Evolutionary conservation across 148 eudicot species (phyloP), one percentile per base, ranked within the genome.

Genomic region (Dysphania ambrosioides): DNA sequence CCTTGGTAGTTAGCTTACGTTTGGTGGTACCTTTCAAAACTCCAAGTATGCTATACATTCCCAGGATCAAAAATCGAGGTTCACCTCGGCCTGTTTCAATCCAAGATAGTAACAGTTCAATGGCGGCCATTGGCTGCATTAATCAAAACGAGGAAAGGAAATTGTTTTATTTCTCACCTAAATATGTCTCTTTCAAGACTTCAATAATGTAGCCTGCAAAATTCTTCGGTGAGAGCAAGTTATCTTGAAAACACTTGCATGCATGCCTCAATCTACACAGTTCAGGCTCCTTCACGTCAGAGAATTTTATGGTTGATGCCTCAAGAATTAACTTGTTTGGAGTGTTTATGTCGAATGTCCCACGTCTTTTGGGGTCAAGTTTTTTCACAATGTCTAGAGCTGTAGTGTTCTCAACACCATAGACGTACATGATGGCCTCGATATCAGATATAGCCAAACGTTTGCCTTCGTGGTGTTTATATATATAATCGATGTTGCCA

Each of bases 41-140:
- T 23, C 66, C 66, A 1, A 72, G 13, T 56, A 72, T 72, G 75
- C 75, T 61, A 38, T 36, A 36, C 7, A 72, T 72, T 36, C 75
- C 75, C 2, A 72, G 34, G n/a, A 72, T 26, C 75, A 72, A 57
- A 36, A 72, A 57, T 58, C 57, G 42, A 13, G 75, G 32, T 58
- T 0, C 70, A 3, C 8, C 1, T 56, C n/a, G n/a, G n/a, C 53
- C 75, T 58, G 31, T 27, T 58, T 7, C 34, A 36, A 72, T 40
- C 36, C 53, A 31, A 19, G 44, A 61, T 61, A 18, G 6, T 29
- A 29, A 4, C 40, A 36, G 40, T 36, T 4, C 8, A n/a, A n/a
- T n/a, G n/a, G n/a, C n/a, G n/a, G n/a, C n/a, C n/a, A n/a, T n/a
- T n/a, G n/a, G n/a, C n/a, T n/a, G n/a, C n/a, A n/a, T n/a, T n/a